Evolutionary conservation across 2,329 filamentous ascomycete species (phyloP).

Genomic region (Colletotrichum plurivorum): DNA sequence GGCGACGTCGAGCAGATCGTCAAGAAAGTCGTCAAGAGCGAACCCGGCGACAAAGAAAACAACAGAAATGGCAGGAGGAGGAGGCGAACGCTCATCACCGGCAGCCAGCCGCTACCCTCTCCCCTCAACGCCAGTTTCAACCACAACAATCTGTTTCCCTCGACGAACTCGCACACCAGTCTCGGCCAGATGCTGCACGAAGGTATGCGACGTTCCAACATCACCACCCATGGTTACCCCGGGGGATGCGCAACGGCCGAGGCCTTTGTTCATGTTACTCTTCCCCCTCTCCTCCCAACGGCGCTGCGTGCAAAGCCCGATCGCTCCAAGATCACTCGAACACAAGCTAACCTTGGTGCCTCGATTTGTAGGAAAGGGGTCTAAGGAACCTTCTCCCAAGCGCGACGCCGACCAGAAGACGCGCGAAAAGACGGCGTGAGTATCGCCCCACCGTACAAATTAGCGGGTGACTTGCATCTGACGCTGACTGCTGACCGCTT

Average conservation of each 20-base stretch:
- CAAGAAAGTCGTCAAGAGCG: constrained; percentile 92
- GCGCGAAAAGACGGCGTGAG: constrained; percentile 94
- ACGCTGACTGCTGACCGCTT: constrained; percentile 20
- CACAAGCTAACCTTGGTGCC: constrained; percentile 18
- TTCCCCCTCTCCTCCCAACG: too few relatives aligned
- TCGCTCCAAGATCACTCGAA: neutral
- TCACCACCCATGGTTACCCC: constrained; percentile 1
- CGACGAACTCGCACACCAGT: constrained; percentile 78
- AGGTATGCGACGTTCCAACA: constrained; percentile 63
- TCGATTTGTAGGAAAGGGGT: constrained; percentile 49
- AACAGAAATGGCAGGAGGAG: constrained; percentile 92
- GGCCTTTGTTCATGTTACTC: neutral
- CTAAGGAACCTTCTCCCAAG: constrained; percentile 64
- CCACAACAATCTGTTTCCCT: constrained; percentile 78
- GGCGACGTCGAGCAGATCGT: constrained; percentile 99
- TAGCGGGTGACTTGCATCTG: constrained; percentile 14
- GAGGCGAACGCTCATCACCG: constrained; percentile 93
- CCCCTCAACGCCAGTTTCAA: constrained; percentile 94
- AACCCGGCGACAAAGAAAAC: constrained; percentile 82
- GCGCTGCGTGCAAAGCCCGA: neutral
- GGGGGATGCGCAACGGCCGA: constrained; percentile 17
- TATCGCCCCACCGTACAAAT: constrained; percentile 41
- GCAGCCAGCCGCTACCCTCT: constrained; percentile 95
- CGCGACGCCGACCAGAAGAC: constrained; percentile 79
- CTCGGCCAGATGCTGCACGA: constrained; percentile 89